Evolutionary conservation across 352 stramenopile species (phyloP).

Genomic region (Phytophthora foliorum): DNA sequence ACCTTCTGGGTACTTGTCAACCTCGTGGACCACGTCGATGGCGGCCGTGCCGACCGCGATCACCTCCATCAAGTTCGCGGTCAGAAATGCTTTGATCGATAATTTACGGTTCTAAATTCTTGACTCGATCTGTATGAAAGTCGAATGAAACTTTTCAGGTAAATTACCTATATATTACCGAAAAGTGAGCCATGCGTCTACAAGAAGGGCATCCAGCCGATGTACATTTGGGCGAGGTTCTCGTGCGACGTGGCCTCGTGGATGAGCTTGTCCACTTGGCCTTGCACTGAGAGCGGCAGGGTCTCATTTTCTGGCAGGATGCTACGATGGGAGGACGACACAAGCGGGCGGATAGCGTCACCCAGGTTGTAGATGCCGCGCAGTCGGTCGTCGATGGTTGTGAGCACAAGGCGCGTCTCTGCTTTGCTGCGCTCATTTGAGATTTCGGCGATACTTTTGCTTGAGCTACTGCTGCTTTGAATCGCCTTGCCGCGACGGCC

Average conservation of each 20-base stretch:
- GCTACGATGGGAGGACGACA: slow-evolving; percentile 72
- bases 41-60: slow-evolving; percentile 78
- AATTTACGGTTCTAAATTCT: not conserved
- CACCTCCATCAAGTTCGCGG: slow-evolving; percentile 48
- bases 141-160: not conserved
- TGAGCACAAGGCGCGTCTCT: slow-evolving; percentile 89
- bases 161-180: not conserved
- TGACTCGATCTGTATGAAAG: not conserved
- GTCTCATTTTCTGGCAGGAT: slow-evolving; percentile 84
- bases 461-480: slow-evolving; percentile 46
- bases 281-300: slow-evolving; percentile 93
- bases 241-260: slow-evolving; percentile 92
- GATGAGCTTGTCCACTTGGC: slow-evolving; percentile 95
- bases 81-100: not conserved
- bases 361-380: slow-evolving; percentile 94
- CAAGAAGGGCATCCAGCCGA: slow-evolving; percentile 96
- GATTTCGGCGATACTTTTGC: slow-evolving; percentile 51
- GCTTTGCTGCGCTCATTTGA: slow-evolving; percentile 84
- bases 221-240: slow-evolving; percentile 97
- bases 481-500: slow-evolving; percentile 78
- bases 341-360: slow-evolving; percentile 76
- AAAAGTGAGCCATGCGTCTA: slow-evolving; percentile 9
- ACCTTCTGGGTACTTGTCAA: slow-evolving; percentile 70
- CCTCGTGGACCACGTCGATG: slow-evolving; percentile 77
- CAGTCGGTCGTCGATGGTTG: slow-evolving; percentile 93